phyloP scores from a whole-genome alignment of 768 basidiomycete genomes.

The Boletus reticuloceps region DNA sequence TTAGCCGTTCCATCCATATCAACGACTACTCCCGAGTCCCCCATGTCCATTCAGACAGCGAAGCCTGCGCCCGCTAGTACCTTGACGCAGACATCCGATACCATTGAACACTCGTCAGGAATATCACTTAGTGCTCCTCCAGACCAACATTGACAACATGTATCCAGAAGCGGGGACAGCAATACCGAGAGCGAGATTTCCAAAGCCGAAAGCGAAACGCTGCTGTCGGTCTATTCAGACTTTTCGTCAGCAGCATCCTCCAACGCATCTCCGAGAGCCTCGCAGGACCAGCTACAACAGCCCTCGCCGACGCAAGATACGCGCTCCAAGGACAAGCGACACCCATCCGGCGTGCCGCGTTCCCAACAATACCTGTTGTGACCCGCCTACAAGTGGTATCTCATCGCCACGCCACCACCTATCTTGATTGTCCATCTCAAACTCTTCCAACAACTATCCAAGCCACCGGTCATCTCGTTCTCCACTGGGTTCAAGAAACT shows the following conservation, averaged over 20 bases:
- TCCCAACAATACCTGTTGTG: constrained; percentile 69
- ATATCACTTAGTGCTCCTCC: constrained; percentile 31
- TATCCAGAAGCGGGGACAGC: constrained; percentile 23
- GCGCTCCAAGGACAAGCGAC: constrained; percentile 35
- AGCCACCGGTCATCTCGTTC: constrained; percentile 59
- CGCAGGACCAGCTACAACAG: constrained; percentile 25
- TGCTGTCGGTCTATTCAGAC: constrained; percentile 32
- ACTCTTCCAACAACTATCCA: constrained; percentile 84
- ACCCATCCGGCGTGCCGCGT: constrained; percentile 32
- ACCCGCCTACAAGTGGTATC: constrained; percentile 91
- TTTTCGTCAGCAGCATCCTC: constrained; percentile 33
- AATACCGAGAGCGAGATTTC: constrained; percentile 32
- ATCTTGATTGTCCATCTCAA: constrained; percentile 92
- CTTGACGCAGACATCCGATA: constrained; percentile 6
- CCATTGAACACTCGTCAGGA: constrained; percentile 20
- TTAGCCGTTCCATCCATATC: constrained; percentile 55
- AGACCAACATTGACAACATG: constrained; percentile 17
- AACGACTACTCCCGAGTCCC: constrained; percentile 46
- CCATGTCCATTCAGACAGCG: constrained; percentile 22
- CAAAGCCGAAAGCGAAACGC: constrained; percentile 34
- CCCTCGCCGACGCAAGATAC: constrained; percentile 18
- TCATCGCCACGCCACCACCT: constrained; percentile 82
- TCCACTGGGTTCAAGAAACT: constrained; percentile 81
- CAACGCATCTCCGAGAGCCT: constrained; percentile 30
- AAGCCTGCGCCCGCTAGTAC: constrained; percentile 13